Percentiles rank a stretch among this genome's conserved stretches.
Evolutionary conservation across 345 rosid genomes (phyloP).

Genomic region (Xanthoceras sorbifolium): DNA sequence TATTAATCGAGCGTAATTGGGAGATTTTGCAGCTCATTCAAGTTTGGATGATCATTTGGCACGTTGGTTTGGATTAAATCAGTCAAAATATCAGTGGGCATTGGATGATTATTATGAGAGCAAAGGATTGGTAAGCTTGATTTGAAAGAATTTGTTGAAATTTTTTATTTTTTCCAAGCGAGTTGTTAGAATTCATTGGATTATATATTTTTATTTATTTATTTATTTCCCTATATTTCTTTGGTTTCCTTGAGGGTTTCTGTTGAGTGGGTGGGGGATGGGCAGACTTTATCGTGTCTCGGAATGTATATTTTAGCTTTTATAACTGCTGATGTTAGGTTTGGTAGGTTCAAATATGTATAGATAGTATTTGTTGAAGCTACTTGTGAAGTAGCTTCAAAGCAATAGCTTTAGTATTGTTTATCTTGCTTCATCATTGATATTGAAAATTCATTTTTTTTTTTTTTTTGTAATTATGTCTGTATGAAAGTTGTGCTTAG

Average conservation of each 20-base stretch:
- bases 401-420: constrained; percentile 23
- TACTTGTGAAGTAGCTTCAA: constrained; percentile 32
- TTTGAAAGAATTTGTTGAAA: not conserved
- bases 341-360: constrained; percentile 19
- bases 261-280: not conserved
- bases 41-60: constrained; percentile 96
- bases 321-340: constrained; percentile 14
- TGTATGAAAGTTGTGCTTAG: not conserved
- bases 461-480: not conserved
- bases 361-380: constrained; percentile 5
- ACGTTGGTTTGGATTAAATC: constrained; percentile 98
- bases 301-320: not conserved
- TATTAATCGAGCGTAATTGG: not conserved
- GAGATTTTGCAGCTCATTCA: constrained; percentile 69
- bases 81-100: constrained; percentile 99
- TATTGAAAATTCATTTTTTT: not conserved
- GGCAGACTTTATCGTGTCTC: not conserved
- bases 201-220: too few species aligned
- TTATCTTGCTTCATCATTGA: not conserved
- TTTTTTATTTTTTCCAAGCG: not conserved
- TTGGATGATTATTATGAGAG: constrained; percentile 84
- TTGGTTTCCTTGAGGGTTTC: too few species aligned
- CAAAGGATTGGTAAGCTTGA: constrained; percentile 73
- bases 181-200: not conserved
- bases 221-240: not conserved